phyloP scores from a whole-genome alignment of 441 rosid species.

The Metrosideros polymorpha region DNA sequence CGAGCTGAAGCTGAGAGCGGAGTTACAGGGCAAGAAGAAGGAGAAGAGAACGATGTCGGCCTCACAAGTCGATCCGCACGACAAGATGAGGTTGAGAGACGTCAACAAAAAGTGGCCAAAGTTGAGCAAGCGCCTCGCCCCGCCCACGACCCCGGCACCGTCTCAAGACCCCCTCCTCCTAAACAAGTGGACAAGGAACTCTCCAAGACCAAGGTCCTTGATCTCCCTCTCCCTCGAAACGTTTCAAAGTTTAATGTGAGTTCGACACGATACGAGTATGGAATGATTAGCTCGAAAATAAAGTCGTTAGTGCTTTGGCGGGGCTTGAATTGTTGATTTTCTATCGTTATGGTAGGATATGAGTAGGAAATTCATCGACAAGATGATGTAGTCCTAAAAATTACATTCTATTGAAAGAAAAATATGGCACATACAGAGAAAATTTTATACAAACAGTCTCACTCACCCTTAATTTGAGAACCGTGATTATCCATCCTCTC shows the following conservation, averaged over 20 bases:
- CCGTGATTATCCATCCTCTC: too few species aligned
- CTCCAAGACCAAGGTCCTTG: neutral
- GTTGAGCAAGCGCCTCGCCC: conserved; percentile 45
- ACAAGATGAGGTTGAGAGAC: conserved; percentile 46
- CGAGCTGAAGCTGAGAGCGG: neutral
- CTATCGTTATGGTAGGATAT: neutral
- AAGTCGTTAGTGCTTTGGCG: neutral
- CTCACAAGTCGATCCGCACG: conserved; percentile 34
- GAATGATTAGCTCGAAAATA: neutral
- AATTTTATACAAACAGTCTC: neutral
- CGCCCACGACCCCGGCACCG: conserved; percentile 19
- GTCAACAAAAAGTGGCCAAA: conserved; percentile 31
- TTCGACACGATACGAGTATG: neutral
- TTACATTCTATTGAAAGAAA: neutral
- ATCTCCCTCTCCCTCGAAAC: neutral
- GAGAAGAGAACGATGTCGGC: conserved; percentile 12
- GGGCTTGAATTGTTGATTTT: neutral
- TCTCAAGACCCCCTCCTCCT: conserved; percentile 19
- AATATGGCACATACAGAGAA: neutral
- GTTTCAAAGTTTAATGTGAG: neutral
- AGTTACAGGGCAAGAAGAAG: neutral
- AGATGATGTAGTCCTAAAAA: neutral
- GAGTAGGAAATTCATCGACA: neutral
- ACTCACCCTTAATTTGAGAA: neutral
- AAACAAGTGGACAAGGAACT: neutral